These are phyloP conservation scores for Heteromeles arbutifolia DNA, from an alignment of 306 rosid genomes.

Conservation along the genomic window DNA sequence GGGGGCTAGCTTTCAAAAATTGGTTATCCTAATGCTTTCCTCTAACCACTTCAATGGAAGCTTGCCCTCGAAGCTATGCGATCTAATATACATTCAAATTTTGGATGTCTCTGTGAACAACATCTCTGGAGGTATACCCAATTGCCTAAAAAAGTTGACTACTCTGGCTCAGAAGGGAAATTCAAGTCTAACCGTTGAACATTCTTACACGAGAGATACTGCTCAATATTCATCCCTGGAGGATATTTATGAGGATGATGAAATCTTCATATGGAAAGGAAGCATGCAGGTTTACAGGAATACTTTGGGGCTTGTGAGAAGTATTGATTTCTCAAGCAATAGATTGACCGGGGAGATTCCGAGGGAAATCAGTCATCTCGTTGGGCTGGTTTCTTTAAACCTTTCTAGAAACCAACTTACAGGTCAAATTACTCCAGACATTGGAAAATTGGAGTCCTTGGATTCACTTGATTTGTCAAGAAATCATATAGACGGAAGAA, in stretches of 20 bases:
- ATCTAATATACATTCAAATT: not conserved
- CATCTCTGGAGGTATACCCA: not conserved
- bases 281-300: not conserved
- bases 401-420: not conserved
- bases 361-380: not conserved
- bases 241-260: not conserved
- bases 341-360: not conserved
- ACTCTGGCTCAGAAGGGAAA: not conserved
- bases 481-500: not conserved
- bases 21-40: slow-evolving; percentile 5
- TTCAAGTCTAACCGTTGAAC: accelerated
- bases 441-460: not conserved
- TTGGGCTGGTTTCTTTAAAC: slow-evolving; percentile 11
- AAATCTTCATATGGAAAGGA: slow-evolving; percentile 8
- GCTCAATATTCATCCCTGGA: accelerated
- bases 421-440: not conserved
- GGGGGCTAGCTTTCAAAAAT: not conserved
- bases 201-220: accelerated
- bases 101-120: slow-evolving; percentile 6
- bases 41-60: not conserved
- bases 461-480: not conserved
- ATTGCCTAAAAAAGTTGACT: not conserved
- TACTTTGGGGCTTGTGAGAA: not conserved
- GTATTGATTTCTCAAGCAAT: slow-evolving; percentile 27
- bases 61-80: not conserved